These are phyloP conservation scores for Picea mariana DNA, from an alignment of 83 land plant genomes.

Conservation along the genomic window DNA sequence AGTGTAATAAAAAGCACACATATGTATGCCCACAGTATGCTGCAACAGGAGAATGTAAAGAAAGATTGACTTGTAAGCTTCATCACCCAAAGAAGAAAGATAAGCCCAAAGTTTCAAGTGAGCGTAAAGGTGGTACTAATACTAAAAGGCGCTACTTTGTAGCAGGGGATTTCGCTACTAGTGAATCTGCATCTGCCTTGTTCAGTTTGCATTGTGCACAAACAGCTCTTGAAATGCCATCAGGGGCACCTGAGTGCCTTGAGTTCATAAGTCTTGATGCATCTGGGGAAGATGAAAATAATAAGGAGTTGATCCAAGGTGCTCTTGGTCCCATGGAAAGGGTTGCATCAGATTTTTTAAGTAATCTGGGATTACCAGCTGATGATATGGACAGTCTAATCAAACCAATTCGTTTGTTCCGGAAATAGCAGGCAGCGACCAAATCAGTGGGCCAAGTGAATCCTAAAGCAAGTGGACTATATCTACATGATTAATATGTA, in stretches of 20 bases:
- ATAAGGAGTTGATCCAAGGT: slow-evolving; percentile 23
- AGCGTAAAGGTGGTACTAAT: slow-evolving; percentile 23
- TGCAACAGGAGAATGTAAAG: slow-evolving; percentile 71
- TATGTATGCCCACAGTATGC: slow-evolving; percentile 84
- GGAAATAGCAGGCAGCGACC: neutral
- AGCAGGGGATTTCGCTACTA: neutral
- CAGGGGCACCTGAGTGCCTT: slow-evolving; percentile 21
- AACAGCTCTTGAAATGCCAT: slow-evolving; percentile 14
- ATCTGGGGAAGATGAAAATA: slow-evolving; percentile 18
- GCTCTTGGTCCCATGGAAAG: neutral
- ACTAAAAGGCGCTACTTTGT: slow-evolving; percentile 63
- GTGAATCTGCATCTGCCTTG: slow-evolving; percentile 3
- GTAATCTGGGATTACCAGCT: slow-evolving; percentile 7
- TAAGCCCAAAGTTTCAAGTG: slow-evolving; percentile 26
- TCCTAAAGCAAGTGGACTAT: no score
- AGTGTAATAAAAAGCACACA: slow-evolving; percentile 98
- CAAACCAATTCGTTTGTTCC: slow-evolving; percentile 33
- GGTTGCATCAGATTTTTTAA: neutral
- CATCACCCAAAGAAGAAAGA: slow-evolving; percentile 77
- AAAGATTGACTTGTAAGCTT: slow-evolving; percentile 76
- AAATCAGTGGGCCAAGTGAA: no score
- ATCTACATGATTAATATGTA: no score
- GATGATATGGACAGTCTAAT: slow-evolving; percentile 42
- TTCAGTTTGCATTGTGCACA: neutral
- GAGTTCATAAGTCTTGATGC: slow-evolving; percentile 53